Percentiles rank a stretch among this genome's conserved stretches.
Evolutionary conservation across 257 asterid genomes (phyloP).

Genomic region (Datura wrightii): DNA sequence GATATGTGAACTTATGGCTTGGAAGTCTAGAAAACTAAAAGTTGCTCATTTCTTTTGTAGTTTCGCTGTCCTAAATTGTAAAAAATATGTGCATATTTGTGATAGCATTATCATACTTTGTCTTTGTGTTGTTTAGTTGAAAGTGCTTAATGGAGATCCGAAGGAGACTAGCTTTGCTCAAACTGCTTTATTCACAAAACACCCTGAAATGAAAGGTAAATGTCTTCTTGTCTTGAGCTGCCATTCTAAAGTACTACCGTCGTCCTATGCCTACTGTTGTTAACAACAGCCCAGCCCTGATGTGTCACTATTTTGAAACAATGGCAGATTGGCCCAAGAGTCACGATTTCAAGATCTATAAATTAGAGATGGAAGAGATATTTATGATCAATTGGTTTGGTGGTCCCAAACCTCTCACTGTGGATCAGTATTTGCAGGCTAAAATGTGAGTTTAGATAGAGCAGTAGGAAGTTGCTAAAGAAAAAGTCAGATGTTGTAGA

Average conservation of each 20-base stretch:
- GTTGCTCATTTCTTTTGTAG: not conserved
- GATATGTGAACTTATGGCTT: not conserved
- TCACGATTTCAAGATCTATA: slow-evolving; percentile 79
- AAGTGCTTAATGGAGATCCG: slow-evolving; percentile 52
- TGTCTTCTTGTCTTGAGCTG: not conserved
- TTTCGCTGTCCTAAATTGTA: not conserved
- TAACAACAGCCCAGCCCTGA: not conserved
- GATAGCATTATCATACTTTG: not conserved
- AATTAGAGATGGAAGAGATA: slow-evolving; percentile 68
- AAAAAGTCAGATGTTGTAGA: not conserved
- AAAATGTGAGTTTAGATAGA: slow-evolving; percentile 58
- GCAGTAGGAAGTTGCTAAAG: not conserved
- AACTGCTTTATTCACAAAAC: slow-evolving; percentile 72
- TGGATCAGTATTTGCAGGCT: slow-evolving; percentile 71
- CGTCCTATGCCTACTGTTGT: not conserved
- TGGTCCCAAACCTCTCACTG: slow-evolving; percentile 92
- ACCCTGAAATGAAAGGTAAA: slow-evolving; percentile 83
- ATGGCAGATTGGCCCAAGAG: slow-evolving; percentile 84
- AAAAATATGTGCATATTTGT: not conserved
- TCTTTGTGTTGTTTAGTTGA: slow-evolving; percentile 53
- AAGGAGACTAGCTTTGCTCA: slow-evolving; percentile 69
- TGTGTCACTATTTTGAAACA: not conserved
- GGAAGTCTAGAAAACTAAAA: not conserved
- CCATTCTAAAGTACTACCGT: not conserved
- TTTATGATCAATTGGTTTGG: slow-evolving; percentile 94